Percentiles rank a stretch among this genome's conserved stretches.
phyloP scores from a whole-genome alignment of 805 yeast genomes.

The Starmerella khaoyaiensis region DNA sequence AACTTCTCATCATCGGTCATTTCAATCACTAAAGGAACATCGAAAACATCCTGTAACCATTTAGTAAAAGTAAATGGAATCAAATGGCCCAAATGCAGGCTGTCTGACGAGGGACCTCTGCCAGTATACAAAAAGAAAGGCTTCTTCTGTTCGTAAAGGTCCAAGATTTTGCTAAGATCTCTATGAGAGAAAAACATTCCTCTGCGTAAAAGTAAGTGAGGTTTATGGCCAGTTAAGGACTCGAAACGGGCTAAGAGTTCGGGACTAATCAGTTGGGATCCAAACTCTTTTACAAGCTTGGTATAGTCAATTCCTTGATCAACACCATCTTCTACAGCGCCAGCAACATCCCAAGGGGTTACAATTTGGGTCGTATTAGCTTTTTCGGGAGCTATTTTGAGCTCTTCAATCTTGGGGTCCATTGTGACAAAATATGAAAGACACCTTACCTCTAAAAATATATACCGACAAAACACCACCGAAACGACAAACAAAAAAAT shows the following conservation, averaged over 20 bases:
- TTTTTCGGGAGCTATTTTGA: too few species aligned
- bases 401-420: constrained; percentile 13
- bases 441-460: background rate
- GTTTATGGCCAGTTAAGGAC: constrained; percentile 73
- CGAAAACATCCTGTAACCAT: constrained; percentile 97
- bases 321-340: constrained; percentile 91
- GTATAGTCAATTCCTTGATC: constrained; percentile 88
- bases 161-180: constrained; percentile 49
- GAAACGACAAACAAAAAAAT: background rate
- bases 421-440: too few species aligned
- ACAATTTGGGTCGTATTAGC: constrained; percentile 35
- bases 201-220: constrained; percentile 79
- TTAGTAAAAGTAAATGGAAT: constrained; percentile 89
- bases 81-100: constrained; percentile 95
- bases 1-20: constrained; percentile 95
- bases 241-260: constrained; percentile 68
- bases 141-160: constrained; percentile 84
- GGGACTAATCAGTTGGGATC: constrained; percentile 56
- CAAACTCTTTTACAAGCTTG: constrained; percentile 73
- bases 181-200: constrained; percentile 91
- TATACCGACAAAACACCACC: background rate
- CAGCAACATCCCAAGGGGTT: constrained; percentile 99
- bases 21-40: constrained; percentile 87
- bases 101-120: constrained; percentile 88
- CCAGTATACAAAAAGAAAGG: constrained; percentile 95